A percentile compares a stretch with the other conserved stretches of the same genome.
Conservation (phyloP, 2,329 filamentous ascomycete genomes). For the Cercospora sp. region DNA sequence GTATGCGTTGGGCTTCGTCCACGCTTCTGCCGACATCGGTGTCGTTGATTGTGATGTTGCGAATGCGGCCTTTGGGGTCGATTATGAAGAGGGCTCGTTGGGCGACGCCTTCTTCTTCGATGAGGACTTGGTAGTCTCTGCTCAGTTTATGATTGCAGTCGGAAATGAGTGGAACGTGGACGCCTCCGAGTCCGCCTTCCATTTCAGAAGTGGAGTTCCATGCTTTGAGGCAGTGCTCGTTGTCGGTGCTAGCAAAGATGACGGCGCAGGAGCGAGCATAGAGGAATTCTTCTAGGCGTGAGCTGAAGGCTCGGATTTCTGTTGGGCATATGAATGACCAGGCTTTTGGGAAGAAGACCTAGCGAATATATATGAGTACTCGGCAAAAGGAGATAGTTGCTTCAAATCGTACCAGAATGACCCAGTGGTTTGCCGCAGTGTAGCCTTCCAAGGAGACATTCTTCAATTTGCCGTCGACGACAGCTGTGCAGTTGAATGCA, state of each 20-base stretch:
- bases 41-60: constrained; percentile 66
- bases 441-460: constrained; percentile 36
- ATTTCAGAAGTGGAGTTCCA: constrained; percentile 60
- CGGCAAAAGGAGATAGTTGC: neutral
- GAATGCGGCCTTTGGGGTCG: constrained; percentile 61
- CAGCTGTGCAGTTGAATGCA: constrained; percentile 31
- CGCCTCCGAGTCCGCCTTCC: constrained; percentile 61
- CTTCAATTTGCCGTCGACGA: constrained; percentile 37
- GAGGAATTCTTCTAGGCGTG: constrained; percentile 59
- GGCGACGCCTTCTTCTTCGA: constrained; percentile 64
- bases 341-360: constrained; percentile 63
- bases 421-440: constrained; percentile 52
- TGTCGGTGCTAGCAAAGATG: constrained; percentile 63
- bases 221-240: constrained; percentile 58
- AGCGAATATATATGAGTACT: neutral
- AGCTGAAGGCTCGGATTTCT: constrained; percentile 65
- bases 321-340: constrained; percentile 69
- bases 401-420: constrained; percentile 53
- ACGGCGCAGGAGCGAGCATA: constrained; percentile 59
- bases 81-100: constrained; percentile 66
- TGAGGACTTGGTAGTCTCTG: constrained; percentile 62
- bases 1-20: constrained; percentile 61
- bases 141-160: constrained; percentile 63
- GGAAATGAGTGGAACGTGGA: constrained; percentile 62
- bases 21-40: constrained; percentile 64